These are phyloP conservation scores for Calonectria pauciramosa DNA, from an alignment of 2,329 filamentous ascomycete genomes.

Conservation along the genomic window DNA sequence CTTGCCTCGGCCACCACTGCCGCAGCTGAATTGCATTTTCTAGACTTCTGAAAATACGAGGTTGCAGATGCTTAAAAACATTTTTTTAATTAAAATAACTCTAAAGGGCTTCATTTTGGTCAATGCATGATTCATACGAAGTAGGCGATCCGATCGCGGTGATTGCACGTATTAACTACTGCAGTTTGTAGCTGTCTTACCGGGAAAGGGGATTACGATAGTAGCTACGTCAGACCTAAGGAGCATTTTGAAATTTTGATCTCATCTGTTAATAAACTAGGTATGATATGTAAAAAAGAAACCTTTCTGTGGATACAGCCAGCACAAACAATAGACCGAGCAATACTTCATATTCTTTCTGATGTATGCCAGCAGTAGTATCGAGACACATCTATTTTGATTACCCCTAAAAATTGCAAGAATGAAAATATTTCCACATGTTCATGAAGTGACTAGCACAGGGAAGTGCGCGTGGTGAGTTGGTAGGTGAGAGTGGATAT, in stretches of 20 bases:
- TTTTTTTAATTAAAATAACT: neutral
- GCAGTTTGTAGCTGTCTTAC: neutral
- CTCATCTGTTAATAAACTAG: neutral
- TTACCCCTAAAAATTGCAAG: conserved; percentile 53
- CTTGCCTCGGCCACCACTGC: neutral
- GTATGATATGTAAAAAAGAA: neutral
- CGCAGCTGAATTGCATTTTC: neutral
- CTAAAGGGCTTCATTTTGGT: neutral
- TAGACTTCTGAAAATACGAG: neutral
- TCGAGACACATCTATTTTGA: conserved; percentile 36
- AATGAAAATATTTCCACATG: conserved; percentile 34
- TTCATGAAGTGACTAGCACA: conserved; percentile 51
- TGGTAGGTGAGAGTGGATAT: conserved; percentile 47
- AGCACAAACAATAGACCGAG: neutral
- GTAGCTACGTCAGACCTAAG: neutral
- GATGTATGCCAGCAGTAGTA: neutral
- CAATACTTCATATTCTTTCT: neutral
- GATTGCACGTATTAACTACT: neutral
- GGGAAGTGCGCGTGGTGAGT: conserved; percentile 55
- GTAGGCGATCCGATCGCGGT: neutral
- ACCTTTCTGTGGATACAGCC: neutral
- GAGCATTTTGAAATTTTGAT: neutral
- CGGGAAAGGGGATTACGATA: neutral
- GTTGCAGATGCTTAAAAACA: neutral
- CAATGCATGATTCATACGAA: neutral